Base-by-base conservation (phyloP, 805 yeast genomes). In the Metschnikowia matae region DNA sequence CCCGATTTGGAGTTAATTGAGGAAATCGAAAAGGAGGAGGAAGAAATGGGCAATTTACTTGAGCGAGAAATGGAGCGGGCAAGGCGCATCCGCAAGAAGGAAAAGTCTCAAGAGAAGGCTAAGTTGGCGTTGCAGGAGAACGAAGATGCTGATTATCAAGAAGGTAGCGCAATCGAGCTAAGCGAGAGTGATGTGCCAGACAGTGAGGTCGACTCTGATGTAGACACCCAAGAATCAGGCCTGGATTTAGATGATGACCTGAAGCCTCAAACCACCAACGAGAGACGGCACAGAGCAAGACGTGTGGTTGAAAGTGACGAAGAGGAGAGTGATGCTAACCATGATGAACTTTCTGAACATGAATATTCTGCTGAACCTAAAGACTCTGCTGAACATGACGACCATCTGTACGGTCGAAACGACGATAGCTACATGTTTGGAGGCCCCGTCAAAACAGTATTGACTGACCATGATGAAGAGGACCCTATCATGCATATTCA, bases 41-140 rank as follows among this genome's bases (percentile, higher is more conserved):
- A 71, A 43, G 66, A 67, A 23, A 71, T 73, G 77, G 76, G 73
- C 5, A 62, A 69, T 10, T 63, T 74, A 39, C 67, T 81, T 55
- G 80, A 79, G 54, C 70, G 78, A 50, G 83, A 79, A 59, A 73
- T 79, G 53, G 75, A 74, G 50, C 70, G 83, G 55, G 78, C 69
- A 14, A 63, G 72, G 46, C 69, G 70, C 17, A 70, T 79, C 31
- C 70, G 81, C 41, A 70, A 68, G 54, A 64, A 68, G 49, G 81
- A 77, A 53, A 71, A 68, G 54, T 48, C 68, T 20, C 59, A 61
- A 60, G 75, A 62, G 60, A 69, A 54, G 60, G 80, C 69, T 5
- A 67, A 65, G 40, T 48, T 58, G 45, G 73, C 72, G 48, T 40
- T 65, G 14, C 46, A 62, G 6, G 58, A 49, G 2, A 47, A 50